A percentile compares a stretch with the other conserved stretches of the same genome.
Conservation (phyloP, 805 yeast genomes). For the Cyberlindnera nakhonratchasimensis region DNA sequence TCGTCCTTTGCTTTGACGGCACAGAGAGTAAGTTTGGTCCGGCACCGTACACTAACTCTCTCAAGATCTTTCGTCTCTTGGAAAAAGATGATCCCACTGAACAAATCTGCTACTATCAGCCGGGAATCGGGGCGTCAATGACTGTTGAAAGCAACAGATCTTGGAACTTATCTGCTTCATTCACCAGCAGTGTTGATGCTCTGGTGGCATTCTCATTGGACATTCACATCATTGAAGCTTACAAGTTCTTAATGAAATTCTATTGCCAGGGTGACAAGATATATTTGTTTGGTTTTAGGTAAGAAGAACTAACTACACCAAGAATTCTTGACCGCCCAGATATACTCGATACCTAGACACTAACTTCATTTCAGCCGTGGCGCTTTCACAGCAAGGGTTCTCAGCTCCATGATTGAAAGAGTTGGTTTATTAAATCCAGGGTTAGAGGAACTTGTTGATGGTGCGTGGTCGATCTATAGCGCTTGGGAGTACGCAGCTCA, state of each 20-base stretch:
- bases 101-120: constrained; percentile 63
- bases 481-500: constrained; percentile 60
- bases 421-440: constrained; percentile 60
- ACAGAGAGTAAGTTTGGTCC: constrained; percentile 58
- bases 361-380: constrained; percentile 42
- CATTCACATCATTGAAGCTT: constrained; percentile 55
- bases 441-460: constrained; percentile 48
- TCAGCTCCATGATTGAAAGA: constrained; percentile 61
- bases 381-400: constrained; percentile 59
- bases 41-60: constrained; percentile 49
- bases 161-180: constrained; percentile 18
- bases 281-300: constrained; percentile 55
- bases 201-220: constrained; percentile 53
- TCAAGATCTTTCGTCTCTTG: constrained; percentile 49
- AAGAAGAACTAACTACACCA: constrained; percentile 1
- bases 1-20: constrained; percentile 61
- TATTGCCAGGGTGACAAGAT: constrained; percentile 50
- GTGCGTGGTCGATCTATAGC: constrained; percentile 62
- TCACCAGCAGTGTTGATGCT: constrained; percentile 36
- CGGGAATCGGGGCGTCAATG: constrained; percentile 60
- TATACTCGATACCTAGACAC: too few relatives aligned
- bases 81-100: constrained; percentile 38
- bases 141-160: constrained; percentile 33
- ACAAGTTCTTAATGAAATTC: constrained; percentile 46
- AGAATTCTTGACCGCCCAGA: too few relatives aligned